Evolutionary conservation across 139 green algal genomes (phyloP).

Genomic region (Volvox reticuliferus): DNA sequence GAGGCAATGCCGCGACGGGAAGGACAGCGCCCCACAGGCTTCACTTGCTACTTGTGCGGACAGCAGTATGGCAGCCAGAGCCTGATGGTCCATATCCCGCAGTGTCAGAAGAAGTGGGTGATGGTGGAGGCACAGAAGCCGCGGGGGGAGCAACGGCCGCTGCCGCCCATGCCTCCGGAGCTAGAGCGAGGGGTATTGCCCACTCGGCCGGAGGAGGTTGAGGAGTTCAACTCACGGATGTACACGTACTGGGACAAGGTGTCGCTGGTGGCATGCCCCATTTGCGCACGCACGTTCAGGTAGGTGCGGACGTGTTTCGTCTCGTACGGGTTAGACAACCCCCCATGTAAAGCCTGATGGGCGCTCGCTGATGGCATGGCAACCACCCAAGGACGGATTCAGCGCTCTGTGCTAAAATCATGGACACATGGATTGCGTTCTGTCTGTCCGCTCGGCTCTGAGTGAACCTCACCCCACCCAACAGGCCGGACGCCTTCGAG

Average conservation of each 20-base stretch:
- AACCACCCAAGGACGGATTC: too few species aligned
- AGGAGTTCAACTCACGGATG: constrained; percentile 70
- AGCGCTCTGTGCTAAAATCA: too few species aligned
- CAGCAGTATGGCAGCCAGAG: constrained; percentile 52
- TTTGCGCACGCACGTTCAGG: constrained; percentile 63
- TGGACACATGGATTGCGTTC: too few species aligned
- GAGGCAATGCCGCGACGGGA: not conserved
- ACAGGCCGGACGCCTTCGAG: constrained; percentile 61
- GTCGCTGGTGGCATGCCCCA: constrained; percentile 54
- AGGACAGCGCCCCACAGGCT: constrained; percentile 35
- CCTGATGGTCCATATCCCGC: constrained; percentile 60
- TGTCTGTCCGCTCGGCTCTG: too few species aligned
- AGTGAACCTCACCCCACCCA: not conserved
- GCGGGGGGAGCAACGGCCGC: constrained; percentile 50
- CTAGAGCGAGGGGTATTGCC: constrained; percentile 42
- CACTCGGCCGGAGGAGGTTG: constrained; percentile 3
- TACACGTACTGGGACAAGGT: constrained; percentile 63
- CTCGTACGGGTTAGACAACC: too few species aligned
- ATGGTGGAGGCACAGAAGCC: constrained; percentile 56
- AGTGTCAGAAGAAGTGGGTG: constrained; percentile 68
- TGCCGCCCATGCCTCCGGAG: constrained; percentile 54
- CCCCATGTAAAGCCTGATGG: too few species aligned
- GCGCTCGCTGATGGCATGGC: too few species aligned
- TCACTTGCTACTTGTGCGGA: constrained; percentile 60
- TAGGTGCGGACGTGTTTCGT: not conserved